Conservation (phyloP, 768 basidiomycete species). For the Ramaria sp. region DNA sequence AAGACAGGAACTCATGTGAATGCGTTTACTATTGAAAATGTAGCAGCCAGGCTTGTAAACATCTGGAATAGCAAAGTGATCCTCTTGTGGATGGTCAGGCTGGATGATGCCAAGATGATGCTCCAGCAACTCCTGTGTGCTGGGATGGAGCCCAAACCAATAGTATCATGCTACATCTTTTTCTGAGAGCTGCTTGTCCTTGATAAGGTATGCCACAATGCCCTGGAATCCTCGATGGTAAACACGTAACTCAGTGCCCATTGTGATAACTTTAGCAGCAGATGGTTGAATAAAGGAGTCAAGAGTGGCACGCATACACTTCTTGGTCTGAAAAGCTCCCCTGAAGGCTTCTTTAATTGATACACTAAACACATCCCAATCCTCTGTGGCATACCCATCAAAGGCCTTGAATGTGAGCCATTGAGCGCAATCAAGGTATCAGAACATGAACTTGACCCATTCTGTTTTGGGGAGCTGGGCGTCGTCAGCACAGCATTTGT, state of each 20-base stretch:
- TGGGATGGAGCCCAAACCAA: neutral
- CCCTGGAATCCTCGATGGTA: neutral
- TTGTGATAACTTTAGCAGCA: neutral
- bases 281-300: neutral
- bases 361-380: neutral
- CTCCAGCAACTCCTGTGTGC: neutral
- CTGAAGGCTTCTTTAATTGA: slow-evolving; percentile 1
- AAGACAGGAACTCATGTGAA: neutral
- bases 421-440: neutral
- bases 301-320: neutral
- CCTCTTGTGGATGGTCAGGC: neutral
- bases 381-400: neutral
- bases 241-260: neutral
- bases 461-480: neutral
- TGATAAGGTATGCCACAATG: neutral
- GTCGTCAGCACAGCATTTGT: neutral
- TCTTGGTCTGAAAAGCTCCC: neutral
- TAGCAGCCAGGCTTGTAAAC: neutral
- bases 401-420: neutral
- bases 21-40: neutral
- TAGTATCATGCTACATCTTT: neutral
- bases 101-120: neutral
- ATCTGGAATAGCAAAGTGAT: neutral
- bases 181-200: neutral
- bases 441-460: slow-evolving; percentile 1